Base-by-base conservation (phyloP, 129 eudicot genomes). In the Silybum marianum region DNA sequence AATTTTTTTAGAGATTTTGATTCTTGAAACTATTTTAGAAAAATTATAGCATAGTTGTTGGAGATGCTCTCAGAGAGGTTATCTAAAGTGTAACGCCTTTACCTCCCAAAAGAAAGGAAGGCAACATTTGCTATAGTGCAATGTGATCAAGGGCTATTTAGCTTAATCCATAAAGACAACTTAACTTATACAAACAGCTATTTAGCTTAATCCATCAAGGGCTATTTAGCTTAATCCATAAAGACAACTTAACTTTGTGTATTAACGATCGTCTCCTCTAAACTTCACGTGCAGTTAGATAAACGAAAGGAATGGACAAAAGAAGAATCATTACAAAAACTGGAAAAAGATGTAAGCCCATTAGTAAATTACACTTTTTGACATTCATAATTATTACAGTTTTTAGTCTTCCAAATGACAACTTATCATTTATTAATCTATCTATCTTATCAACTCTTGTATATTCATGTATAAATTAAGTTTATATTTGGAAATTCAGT, bases 271-370 rank as follows among this genome's bases (percentile, higher is more conserved):
- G 1, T 48, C 1, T 73, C 2, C 63, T 42, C 77, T 77, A 21
- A 62, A 2, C 70, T 73, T 73, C 23, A 84, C 66, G 71, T 78
- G 79, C 88, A 85, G 89, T 72, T 85, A 6, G 71, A 84, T n/a
- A 58, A 78, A 36, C 76, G 36, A 13, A 77, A 70, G 51, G 79
- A 75, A 58, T 67, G 82, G 69, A 78, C 40, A 68, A 30, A 76
- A 0, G 88, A 78, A 78, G 90, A 85, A 83, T 70, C 73, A 19
- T 25, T 82, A 71, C 69, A 44, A 86, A 78, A 86, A 68, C 63
- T 18, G 74, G 85, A 89, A 69, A 75, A 78, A 14, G 85, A 78
- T 74, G 84, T 51, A 79, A 88, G 86, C 58, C 69, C 74, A 24
- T 25, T 32, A 32, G 51, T 42, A 44, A 16, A 4, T 69, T 68